Base-by-base conservation (phyloP, 169 alveolate species). In the Eimeria necatrix region DNA sequence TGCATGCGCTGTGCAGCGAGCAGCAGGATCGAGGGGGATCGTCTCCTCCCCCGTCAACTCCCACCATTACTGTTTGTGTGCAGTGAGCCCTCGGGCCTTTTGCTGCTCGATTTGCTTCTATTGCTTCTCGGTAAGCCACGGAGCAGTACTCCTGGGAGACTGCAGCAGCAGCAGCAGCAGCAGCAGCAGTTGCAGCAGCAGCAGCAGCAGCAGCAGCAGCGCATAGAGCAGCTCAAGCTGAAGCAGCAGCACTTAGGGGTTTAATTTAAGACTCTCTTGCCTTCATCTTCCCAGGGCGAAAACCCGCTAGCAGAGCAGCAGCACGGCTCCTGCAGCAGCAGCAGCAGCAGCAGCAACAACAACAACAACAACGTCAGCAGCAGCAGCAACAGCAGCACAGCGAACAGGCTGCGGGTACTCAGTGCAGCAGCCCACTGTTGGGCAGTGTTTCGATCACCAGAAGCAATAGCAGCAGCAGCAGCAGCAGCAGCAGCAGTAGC, bases 321-420 rank as follows among this genome's bases (percentile, higher is more conserved):
- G 85, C 5, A 26, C 9, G 60, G 18, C 60, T 0, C 85, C 59
- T 26, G 85, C 85, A 41, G 85, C 60, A 74, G 85, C 60, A 74
- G 85, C 52, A 74, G 59, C 85, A 74, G 59, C 59, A 46, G 60
- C 85, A 74, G 56, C 85, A 74, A 49, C 52, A 71, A 2, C 81
- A n/a, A 3, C 81, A 9, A 49, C 52, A 74, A 26, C 52, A 74
- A 53, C 26, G 32, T 7, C 56, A 74, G 85, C 59, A 26, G 85
- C 60, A 74, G 49, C 1, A n/a, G 5, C 7, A 16, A 8, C 78
- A 68, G 78, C 78, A 68, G 48, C 46, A 22, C 4, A n/a, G n/a
- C n/a, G n/a, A n/a, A n/a, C n/a, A n/a, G n/a, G 64, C 14, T 56
- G 20, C 8, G 64, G 64, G 64, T 56, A 14, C 64, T 14, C 14